Conservation (phyloP, 2,329 filamentous ascomycete species). For the Aspergillus pseudoterreus region DNA sequence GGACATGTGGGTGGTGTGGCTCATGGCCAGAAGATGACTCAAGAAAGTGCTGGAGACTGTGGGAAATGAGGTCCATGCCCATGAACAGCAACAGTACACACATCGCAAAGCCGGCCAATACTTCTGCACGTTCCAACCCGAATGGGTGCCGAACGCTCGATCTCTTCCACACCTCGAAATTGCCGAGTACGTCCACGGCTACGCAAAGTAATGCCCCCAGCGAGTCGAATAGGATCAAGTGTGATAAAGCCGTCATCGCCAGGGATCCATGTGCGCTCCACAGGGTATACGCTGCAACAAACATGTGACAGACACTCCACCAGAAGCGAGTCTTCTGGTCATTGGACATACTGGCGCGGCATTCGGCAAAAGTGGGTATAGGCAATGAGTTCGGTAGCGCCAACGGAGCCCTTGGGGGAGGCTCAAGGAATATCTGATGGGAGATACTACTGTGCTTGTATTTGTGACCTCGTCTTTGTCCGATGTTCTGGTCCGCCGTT, state of each 20-base stretch:
- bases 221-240: constrained; percentile 92
- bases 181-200: constrained; percentile 84
- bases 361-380: constrained; percentile 83
- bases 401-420: constrained; percentile 76
- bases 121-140: constrained; percentile 84
- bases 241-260: constrained; percentile 86
- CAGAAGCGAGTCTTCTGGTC: constrained; percentile 78
- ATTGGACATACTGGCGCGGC: constrained; percentile 81
- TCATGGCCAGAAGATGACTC: constrained; percentile 71
- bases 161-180: constrained; percentile 96
- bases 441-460: constrained; percentile 97
- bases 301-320: constrained; percentile 87
- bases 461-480: constrained; percentile 88
- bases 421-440: constrained; percentile 95
- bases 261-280: constrained; percentile 82
- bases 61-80: constrained; percentile 90
- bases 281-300: constrained; percentile 78
- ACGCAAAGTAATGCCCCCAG: constrained; percentile 89
- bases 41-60: constrained; percentile 89
- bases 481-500: constrained; percentile 63
- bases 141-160: constrained; percentile 93
- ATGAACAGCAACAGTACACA: constrained; percentile 96
- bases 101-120: constrained; percentile 92
- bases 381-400: constrained; percentile 88
- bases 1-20: constrained; percentile 66